phyloP scores from a whole-genome alignment of 78 protist genomes.

The Dictyostelium purpureum region DNA sequence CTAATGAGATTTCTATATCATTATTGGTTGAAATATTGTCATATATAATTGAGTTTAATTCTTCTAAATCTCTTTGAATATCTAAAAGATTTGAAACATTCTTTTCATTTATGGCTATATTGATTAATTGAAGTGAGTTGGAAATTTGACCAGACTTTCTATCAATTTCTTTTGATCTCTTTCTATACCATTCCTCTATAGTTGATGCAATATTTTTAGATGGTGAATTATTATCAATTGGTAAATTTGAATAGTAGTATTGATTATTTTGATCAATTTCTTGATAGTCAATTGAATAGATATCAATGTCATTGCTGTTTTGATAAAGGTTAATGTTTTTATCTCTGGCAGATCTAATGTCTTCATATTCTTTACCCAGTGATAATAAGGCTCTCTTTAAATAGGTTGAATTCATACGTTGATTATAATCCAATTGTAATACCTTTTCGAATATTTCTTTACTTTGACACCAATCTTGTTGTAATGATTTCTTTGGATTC shows the following conservation, averaged over 20 bases:
- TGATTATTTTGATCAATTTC: background rate
- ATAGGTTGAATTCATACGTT: constrained; percentile 21
- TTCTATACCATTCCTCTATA: constrained; percentile 17
- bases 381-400: constrained; percentile 7
- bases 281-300: constrained; percentile 40
- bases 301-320: background rate
- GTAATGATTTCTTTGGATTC: constrained; percentile 35
- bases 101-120: constrained; percentile 13
- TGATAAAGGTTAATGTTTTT: background rate
- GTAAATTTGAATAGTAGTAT: background rate
- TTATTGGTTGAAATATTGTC: background rate
- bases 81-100: background rate
- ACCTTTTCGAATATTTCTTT: constrained; percentile 13
- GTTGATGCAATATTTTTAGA: background rate
- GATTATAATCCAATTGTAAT: constrained; percentile 13
- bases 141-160: constrained; percentile 55
- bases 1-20: background rate
- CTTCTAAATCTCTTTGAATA: background rate
- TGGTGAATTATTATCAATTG: background rate
- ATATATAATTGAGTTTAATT: constrained; percentile 19
- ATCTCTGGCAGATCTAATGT: constrained; percentile 32
- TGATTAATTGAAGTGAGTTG: constrained; percentile 1
- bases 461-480: background rate
- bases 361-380: constrained; percentile 31
- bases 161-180: constrained; percentile 49